These are phyloP conservation scores for Spinacia oleracea DNA, from an alignment of 179 eudicot species.

Conservation along the genomic window DNA sequence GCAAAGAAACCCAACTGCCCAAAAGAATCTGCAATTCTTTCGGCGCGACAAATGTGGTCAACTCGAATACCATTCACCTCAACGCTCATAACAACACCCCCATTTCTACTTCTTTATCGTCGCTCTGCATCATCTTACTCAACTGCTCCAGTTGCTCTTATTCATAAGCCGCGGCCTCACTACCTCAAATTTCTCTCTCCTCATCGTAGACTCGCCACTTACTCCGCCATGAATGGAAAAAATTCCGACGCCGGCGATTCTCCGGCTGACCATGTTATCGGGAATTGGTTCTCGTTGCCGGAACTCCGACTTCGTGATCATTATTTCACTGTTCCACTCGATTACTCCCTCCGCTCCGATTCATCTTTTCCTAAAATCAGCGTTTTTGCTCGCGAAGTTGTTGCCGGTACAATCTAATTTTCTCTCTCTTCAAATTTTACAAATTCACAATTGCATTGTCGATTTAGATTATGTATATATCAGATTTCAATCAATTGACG, in stretches of 20 bases:
- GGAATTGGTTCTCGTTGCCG: slow-evolving; percentile 83
- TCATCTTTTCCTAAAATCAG: slow-evolving; percentile 52
- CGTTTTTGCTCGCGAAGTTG: slow-evolving; percentile 91
- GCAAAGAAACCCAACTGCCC: background rate
- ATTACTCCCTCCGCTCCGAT: slow-evolving; percentile 46
- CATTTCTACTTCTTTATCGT: slow-evolving; percentile 6
- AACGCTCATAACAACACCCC: background rate
- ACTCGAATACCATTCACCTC: background rate
- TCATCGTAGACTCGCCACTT: slow-evolving; percentile 17
- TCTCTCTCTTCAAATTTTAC: background rate
- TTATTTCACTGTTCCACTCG: slow-evolving; percentile 81
- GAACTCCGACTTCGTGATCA: slow-evolving; percentile 91
- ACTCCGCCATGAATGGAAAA: slow-evolving; percentile 24
- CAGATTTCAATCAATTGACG: too few species aligned
- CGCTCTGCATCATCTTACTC: slow-evolving; percentile 3
- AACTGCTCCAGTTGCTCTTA: background rate
- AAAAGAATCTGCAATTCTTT: background rate
- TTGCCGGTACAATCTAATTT: slow-evolving; percentile 46
- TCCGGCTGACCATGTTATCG: slow-evolving; percentile 43
- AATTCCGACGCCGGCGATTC: slow-evolving; percentile 11
- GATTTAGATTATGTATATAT: background rate
- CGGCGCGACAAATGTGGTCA: slow-evolving; percentile 23
- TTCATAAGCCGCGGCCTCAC: slow-evolving; percentile 9
- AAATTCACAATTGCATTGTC: background rate
- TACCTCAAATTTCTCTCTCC: slow-evolving; percentile 10